Base-by-base conservation (phyloP, 2,329 filamentous ascomycete species). In the Exserohilum turcica region DNA sequence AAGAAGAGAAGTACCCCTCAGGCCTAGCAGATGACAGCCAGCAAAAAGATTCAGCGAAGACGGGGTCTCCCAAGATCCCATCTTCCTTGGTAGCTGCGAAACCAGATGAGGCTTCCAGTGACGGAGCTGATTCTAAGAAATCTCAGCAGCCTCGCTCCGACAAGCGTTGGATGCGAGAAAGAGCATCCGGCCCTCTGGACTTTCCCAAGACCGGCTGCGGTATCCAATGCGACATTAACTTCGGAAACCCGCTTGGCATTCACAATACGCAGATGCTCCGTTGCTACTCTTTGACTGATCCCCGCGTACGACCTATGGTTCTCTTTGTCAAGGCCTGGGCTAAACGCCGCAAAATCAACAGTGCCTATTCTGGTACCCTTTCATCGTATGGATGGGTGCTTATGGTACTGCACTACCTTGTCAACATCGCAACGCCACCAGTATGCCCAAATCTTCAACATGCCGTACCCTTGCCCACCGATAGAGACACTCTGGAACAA, bases 211-310 rank as follows among this genome's bases (percentile, higher is more conserved):
- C 79, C 7, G 87, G 87, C 3, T 84, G 88, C 24, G 91, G 91
- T n/a, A 89, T 93, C 12, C 90, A 92, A 70, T 94, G 90, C 70
- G 91, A 96, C 69, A 91, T 97, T 79, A 96, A 96, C 73, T 96
- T 96, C 70, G 89, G 89, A 1, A 92, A 92, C 15, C 86, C 90
- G 38, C 83, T 96, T 3, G 91, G 88, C 1, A 79, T 96, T 3
- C 88, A 94, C 60, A 96, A 96, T 72, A 95, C 92, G 0, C 78
- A 85, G 29, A 84, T 97, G 33, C 82, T 97, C 27, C 86, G 89
- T 33, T 93, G 90, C 72, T 97, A 97, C 75, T 88, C 89, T 2
- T 83, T 85, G 49, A 90, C 88, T 16, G 92, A 97, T 68, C 77
- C 84, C 4, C 86, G 92, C 9, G 90, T 96, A 5, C 83, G 85